Percentiles rank a stretch among this genome's conserved stretches.
Evolutionary conservation across 1,284 basidiomycete species (phyloP).

Genomic region (Cystobasidium sp.): DNA sequence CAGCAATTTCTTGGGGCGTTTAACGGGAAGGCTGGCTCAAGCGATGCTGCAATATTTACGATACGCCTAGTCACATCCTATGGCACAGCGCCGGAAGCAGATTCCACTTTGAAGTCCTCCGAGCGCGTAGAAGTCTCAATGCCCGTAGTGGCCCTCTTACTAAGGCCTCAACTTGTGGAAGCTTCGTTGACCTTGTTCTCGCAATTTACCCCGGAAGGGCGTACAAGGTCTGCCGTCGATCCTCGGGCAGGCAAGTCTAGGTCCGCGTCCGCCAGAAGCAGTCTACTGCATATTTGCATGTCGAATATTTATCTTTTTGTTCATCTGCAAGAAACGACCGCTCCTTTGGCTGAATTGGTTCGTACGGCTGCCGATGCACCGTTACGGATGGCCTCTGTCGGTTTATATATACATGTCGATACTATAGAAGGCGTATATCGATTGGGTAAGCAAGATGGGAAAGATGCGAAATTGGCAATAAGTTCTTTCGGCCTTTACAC

Average conservation of each 20-base stretch:
- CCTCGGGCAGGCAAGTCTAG: too few relatives aligned
- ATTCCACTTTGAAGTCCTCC: neutral
- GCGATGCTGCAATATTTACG: too few relatives aligned
- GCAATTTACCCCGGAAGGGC: neutral
- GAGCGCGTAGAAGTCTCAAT: neutral
- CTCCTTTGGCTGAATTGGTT: neutral
- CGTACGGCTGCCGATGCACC: neutral
- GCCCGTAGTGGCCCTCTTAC: neutral
- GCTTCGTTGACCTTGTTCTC: neutral
- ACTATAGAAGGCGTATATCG: conserved; percentile 23
- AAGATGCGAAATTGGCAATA: conserved; percentile 53
- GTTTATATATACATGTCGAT: neutral
- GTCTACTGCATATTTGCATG: too few relatives aligned
- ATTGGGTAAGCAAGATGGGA: conserved; percentile 26
- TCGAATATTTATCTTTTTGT: too few relatives aligned
- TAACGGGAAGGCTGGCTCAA: too few relatives aligned
- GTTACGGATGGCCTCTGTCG: neutral
- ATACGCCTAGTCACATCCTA: too few relatives aligned
- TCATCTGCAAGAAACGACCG: too few relatives aligned
- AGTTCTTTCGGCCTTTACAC: conserved; percentile 52
- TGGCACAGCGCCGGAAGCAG: too few relatives aligned
- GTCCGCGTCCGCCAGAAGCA: too few relatives aligned
- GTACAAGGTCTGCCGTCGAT: neutral
- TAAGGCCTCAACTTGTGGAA: neutral
- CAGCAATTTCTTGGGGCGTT: too few relatives aligned